Base-by-base conservation (phyloP, 2,329 filamentous ascomycete genomes). In the Fusarium floridanum region DNA sequence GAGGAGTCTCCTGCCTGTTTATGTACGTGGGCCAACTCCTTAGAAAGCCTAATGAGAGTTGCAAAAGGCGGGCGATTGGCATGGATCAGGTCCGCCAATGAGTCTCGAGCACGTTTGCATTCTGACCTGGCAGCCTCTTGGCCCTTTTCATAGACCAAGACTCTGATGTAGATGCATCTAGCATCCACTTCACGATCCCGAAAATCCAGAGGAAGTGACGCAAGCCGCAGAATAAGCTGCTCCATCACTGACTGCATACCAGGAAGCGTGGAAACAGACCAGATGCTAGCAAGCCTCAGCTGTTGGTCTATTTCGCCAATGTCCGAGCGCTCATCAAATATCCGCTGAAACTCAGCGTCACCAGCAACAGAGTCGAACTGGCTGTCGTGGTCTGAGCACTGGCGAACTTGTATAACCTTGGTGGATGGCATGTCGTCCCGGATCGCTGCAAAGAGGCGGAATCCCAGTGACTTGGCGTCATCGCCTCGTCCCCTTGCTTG, bases 311-410 rank as follows among this genome's bases (percentile, higher is more conserved):
- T n/a, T 22, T 20, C 17, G 27, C 14, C 14, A 17, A 34, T 20
- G 17, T 56, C 53, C 4, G 4, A 34, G 3, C 2, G 29, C 8
- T 22, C 11, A 5, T 11, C 20, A 20, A 56, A 56, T 5, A 56
- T 24, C 6, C 5, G 11, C 53, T 24, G 17, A 11, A 56, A 34
- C n/a, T 34, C 53, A 0, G n/a, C 10, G 17, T 20, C 20, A 6
- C 22, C n/a, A 5, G 29, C n/a, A 16, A 32, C 7, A 20, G 20
- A 4, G 0, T 7, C 4, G 11, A 16, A 1, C 1, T n/a, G 6
- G 29, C 7, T 1, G 5, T 55, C 22, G 12, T 5, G n/a, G 16
- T 50, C 22, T 8, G 22, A 16, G 45, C 6, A 22, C 14, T 22
- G 22, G 20, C 6, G 14, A 24, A 27, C 24, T 50, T 24, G 7